phyloP scores from a whole-genome alignment of 108 stramenopile genomes.

The Skeletonema grethae region DNA sequence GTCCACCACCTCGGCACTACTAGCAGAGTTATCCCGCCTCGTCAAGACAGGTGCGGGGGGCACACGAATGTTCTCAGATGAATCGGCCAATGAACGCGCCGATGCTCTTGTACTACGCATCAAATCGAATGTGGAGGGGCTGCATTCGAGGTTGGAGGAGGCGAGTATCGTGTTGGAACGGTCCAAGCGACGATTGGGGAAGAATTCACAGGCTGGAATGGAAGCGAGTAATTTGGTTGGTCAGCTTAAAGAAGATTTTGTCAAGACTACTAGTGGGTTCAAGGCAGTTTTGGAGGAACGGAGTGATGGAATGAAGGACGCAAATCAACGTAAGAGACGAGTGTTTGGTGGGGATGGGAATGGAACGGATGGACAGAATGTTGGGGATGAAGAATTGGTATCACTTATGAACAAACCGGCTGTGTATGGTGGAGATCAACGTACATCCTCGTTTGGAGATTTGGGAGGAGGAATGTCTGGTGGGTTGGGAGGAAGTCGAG shows the following conservation, averaged over 20 bases:
- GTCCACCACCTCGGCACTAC: slow-evolving; percentile 65
- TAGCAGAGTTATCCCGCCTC: slow-evolving; percentile 72
- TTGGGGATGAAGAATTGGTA: slow-evolving; percentile 55
- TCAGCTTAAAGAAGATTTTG: slow-evolving; percentile 80
- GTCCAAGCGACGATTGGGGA: slow-evolving; percentile 69
- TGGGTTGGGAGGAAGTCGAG: slow-evolving; percentile 28
- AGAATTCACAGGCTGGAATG: slow-evolving; percentile 79
- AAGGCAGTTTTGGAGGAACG: slow-evolving; percentile 82
- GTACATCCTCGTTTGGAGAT: slow-evolving; percentile 22
- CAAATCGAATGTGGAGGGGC: slow-evolving; percentile 73
- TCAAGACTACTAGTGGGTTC: slow-evolving; percentile 76
- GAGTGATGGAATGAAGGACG: slow-evolving; percentile 79
- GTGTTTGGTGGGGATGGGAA: slow-evolving; percentile 62
- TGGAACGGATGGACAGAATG: slow-evolving; percentile 32
- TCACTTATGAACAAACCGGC: slow-evolving; percentile 70
- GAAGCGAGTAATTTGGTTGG: slow-evolving; percentile 82
- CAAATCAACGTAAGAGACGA: slow-evolving; percentile 64
- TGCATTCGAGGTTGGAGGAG: slow-evolving; percentile 76
- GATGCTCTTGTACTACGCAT: slow-evolving; percentile 78
- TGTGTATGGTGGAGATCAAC: slow-evolving; percentile 49
- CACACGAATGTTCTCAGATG: slow-evolving; percentile 70
- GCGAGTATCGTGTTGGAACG: slow-evolving; percentile 59
- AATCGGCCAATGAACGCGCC: slow-evolving; percentile 59
- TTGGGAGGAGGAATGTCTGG: slow-evolving; percentile 5
- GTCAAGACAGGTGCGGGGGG: slow-evolving; percentile 61